Evolutionary conservation across 2,329 filamentous ascomycete genomes (phyloP).

Genomic region (Fusarium torulosum): DNA sequence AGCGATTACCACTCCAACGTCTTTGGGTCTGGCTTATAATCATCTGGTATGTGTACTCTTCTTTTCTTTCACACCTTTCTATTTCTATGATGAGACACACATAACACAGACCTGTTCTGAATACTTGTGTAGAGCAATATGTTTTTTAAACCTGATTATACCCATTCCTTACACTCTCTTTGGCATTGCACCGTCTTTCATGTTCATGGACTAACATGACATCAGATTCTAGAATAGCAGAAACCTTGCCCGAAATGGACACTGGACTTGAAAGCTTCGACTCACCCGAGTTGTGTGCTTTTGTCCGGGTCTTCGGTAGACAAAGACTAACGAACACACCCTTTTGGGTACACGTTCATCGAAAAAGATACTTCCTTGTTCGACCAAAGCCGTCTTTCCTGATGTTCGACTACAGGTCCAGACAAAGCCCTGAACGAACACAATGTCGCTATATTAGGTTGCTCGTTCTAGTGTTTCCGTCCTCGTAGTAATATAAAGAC

Average conservation of each 20-base stretch:
- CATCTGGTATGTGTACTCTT: constrained; percentile 24
- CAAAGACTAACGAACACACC: constrained; percentile 34
- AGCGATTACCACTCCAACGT: constrained; percentile 10
- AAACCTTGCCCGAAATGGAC: constrained; percentile 31
- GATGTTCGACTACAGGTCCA: constrained; percentile 5
- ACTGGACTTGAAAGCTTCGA: constrained; percentile 16
- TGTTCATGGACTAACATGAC: constrained; percentile 30
- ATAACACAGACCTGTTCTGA: constrained; percentile 55
- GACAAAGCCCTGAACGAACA: constrained; percentile 32
- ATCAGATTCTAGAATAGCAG: constrained; percentile 11
- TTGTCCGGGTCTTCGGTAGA: constrained; percentile 15
- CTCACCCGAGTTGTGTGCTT: constrained; percentile 10
- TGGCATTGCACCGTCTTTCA: constrained; percentile 13
- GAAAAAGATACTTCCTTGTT: constrained; percentile 13
- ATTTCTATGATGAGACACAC: constrained; percentile 49
- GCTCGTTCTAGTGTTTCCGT: not conserved
- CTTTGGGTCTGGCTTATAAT: not conserved
- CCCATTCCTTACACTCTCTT: constrained; percentile 14
- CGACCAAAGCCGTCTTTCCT: constrained; percentile 7
- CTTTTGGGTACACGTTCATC: not conserved
- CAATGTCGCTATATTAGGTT: constrained; percentile 17
- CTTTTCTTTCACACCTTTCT: constrained; percentile 1
- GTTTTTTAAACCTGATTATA: constrained; percentile 45
- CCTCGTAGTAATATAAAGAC: constrained; percentile 32
- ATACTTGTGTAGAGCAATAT: constrained; percentile 50